A percentile compares a stretch with the other conserved stretches of the same genome.
Conservation (phyloP, 129 eudicot genomes). For the Mikania micrantha region DNA sequence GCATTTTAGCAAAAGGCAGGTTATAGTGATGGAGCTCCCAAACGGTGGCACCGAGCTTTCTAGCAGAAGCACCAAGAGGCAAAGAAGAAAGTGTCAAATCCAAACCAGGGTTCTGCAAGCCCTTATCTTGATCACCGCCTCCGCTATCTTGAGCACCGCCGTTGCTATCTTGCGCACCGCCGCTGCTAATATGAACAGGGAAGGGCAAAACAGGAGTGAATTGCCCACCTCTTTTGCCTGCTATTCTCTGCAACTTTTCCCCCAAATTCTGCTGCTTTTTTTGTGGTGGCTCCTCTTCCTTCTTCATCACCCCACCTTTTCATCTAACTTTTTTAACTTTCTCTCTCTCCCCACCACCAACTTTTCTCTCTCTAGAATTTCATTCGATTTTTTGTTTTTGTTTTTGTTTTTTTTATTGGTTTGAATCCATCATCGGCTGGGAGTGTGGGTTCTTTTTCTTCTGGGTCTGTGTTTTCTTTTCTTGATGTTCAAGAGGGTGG, state of each 20-base stretch:
- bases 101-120: constrained; percentile 3
- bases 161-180: constrained; percentile 27
- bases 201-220: constrained; percentile 55
- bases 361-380: constrained; percentile 36
- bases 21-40: constrained; percentile 79
- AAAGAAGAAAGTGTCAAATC: constrained; percentile 14
- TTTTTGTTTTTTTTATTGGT: constrained; percentile 2
- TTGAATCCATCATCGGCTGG: constrained; percentile 2
- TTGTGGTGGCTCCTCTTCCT: constrained; percentile 33
- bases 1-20: constrained; percentile 50
- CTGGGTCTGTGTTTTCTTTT: neutral
- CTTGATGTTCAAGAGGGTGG: constrained; percentile 8
- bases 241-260: constrained; percentile 54
- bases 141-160: constrained; percentile 17
- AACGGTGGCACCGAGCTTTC: constrained; percentile 68
- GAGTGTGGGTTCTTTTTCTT: neutral
- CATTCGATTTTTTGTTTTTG: constrained; percentile 8
- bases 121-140: constrained; percentile 16
- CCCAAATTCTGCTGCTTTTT: constrained; percentile 60
- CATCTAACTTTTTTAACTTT: constrained; percentile 20
- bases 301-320: constrained; percentile 39
- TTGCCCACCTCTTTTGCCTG: constrained; percentile 70
- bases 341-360: constrained; percentile 30
- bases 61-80: constrained; percentile 49
- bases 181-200: constrained; percentile 19